phyloP scores from a whole-genome alignment of 2,329 filamentous ascomycete genomes.

The Tothia fuscella region DNA sequence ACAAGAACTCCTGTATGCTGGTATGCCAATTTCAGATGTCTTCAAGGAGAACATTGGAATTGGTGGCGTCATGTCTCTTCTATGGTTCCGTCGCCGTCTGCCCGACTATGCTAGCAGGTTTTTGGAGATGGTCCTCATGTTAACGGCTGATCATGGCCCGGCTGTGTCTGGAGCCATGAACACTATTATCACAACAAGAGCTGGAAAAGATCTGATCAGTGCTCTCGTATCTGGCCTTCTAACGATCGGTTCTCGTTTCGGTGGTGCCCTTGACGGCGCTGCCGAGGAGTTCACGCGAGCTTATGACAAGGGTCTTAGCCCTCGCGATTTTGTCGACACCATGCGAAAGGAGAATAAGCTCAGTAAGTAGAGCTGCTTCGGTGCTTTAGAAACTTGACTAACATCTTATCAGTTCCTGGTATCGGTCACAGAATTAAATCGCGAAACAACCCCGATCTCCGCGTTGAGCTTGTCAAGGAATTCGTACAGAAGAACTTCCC shows the following conservation, averaged over 20 bases:
- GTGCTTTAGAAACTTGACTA: neutral
- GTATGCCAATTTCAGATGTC: slow-evolving; percentile 99
- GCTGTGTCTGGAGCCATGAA: slow-evolving; percentile 99
- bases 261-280: slow-evolving; percentile 94
- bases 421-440: slow-evolving; percentile 99
- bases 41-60: slow-evolving; percentile 99
- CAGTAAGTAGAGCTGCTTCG: slow-evolving; percentile 49
- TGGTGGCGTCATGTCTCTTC: slow-evolving; percentile 97
- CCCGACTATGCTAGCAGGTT: slow-evolving; percentile 96
- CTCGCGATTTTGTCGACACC: slow-evolving; percentile 95
- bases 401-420: slow-evolving; percentile 89
- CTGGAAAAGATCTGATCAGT: slow-evolving; percentile 95
- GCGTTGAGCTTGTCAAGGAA: slow-evolving; percentile 98
- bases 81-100: slow-evolving; percentile 98
- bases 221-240: slow-evolving; percentile 91
- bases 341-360: slow-evolving; percentile 99
- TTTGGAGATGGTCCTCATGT: slow-evolving; percentile 99
- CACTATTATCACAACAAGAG: slow-evolving; percentile 99
- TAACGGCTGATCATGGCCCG: slow-evolving; percentile 97
- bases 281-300: slow-evolving; percentile 98
- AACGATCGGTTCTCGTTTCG: slow-evolving; percentile 95
- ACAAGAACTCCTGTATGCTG: slow-evolving; percentile 95
- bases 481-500: slow-evolving; percentile 97
- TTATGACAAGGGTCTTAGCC: slow-evolving; percentile 94
- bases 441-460: slow-evolving; percentile 98